These are phyloP conservation scores for Calonectria naviculata DNA, from an alignment of 2,329 filamentous ascomycete species.

Conservation along the genomic window DNA sequence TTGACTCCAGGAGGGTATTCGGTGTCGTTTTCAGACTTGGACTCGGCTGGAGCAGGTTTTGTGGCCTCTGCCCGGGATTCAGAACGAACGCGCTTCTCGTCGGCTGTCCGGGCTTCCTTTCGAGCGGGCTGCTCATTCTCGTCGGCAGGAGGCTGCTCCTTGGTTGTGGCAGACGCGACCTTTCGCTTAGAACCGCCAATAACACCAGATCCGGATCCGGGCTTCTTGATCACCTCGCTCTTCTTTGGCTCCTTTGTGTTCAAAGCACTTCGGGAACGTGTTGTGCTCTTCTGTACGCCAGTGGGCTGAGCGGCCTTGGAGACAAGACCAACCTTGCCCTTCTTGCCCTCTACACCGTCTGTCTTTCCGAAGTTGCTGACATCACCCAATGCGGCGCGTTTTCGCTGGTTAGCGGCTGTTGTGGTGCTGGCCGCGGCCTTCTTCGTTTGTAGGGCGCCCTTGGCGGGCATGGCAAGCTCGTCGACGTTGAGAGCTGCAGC, in stretches of 20 bases:
- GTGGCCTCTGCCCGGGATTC: slow-evolving; percentile 43
- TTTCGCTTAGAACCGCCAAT: slow-evolving; percentile 77
- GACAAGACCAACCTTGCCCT: slow-evolving; percentile 77
- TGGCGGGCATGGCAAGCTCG: slow-evolving; percentile 66
- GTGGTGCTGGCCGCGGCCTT: slow-evolving; percentile 66
- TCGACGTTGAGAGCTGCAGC: slow-evolving; percentile 79
- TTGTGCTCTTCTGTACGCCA: slow-evolving; percentile 80
- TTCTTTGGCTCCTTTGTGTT: slow-evolving; percentile 79
- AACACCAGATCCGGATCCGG: slow-evolving; percentile 77
- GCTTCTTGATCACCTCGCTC: slow-evolving; percentile 68
- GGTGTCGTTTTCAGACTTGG: slow-evolving; percentile 27
- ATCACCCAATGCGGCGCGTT: slow-evolving; percentile 89
- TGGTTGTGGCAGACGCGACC: slow-evolving; percentile 60
- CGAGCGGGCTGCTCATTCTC: slow-evolving; percentile 73
- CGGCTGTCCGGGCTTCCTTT: slow-evolving; percentile 70
- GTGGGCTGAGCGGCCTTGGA: slow-evolving; percentile 85
- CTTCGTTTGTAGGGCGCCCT: slow-evolving; percentile 77
- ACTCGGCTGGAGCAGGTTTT: slow-evolving; percentile 30
- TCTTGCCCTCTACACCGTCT: slow-evolving; percentile 79
- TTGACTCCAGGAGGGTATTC: slow-evolving; percentile 51
- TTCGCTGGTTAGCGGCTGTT: slow-evolving; percentile 66
- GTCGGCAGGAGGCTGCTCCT: slow-evolving; percentile 68
- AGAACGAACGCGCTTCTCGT: slow-evolving; percentile 57
- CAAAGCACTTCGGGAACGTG: slow-evolving; percentile 69
- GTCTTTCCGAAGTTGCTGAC: slow-evolving; percentile 94